Evolutionary conservation across 1,139 yeast genomes (phyloP).

Genomic region (Yamadazyma oceani): DNA sequence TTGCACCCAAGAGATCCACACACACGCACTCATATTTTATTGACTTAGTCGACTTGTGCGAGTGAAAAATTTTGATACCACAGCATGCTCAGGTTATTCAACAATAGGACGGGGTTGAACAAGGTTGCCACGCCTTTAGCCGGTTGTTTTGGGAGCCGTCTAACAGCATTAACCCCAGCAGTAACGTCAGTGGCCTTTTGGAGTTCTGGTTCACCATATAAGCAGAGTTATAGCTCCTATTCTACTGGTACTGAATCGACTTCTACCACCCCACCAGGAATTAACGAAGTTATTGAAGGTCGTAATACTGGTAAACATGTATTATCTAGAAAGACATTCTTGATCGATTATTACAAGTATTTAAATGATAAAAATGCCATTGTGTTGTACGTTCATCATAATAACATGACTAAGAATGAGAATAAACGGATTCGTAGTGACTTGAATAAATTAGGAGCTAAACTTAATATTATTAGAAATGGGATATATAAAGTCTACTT

Average conservation of each 20-base stretch:
- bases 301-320: slow-evolving; percentile 52
- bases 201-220: no score
- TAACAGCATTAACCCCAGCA: no score
- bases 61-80: no score
- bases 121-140: no score
- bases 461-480: slow-evolving; percentile 65
- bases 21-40: no score
- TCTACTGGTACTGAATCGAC: not conserved
- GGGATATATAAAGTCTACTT: slow-evolving; percentile 73
- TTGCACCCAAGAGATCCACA: no score
- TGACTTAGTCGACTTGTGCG: no score
- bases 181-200: no score
- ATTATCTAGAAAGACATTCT: slow-evolving; percentile 75
- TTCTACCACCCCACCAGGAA: not conserved
- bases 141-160: no score
- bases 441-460: slow-evolving; percentile 63
- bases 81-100: no score
- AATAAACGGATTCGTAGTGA: slow-evolving; percentile 62
- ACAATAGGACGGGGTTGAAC: no score
- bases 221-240: not conserved
- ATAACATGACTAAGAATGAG: slow-evolving; percentile 71
- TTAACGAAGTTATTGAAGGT: slow-evolving; percentile 1
- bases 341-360: slow-evolving; percentile 75
- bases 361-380: slow-evolving; percentile 68
- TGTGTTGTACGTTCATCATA: slow-evolving; percentile 78